Base-by-base conservation (phyloP, 495 filamentous ascomycete genomes). In the Xylaria sp. region DNA sequence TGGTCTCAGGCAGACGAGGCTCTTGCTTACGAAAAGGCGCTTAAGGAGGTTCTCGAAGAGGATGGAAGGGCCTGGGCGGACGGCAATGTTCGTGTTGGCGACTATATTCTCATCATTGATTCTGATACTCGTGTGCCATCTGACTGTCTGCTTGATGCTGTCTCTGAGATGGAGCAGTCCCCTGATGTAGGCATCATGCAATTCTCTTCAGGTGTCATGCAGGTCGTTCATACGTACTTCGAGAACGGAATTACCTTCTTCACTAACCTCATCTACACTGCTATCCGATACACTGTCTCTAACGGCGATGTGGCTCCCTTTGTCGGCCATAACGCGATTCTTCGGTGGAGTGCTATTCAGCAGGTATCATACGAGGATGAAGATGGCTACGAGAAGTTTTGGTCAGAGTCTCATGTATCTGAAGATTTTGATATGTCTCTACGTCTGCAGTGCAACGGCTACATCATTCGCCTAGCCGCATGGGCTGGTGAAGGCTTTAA, bases 351-450 rank as follows among this genome's bases (percentile, higher is more conserved):
- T 61, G 92, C 92, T 58, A 88, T 95, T 61, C 92, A 94, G 78
- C 85, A 92, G 68, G 90, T 95, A 55, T 88, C 88, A 15, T 94
- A 93, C 81, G 74, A 83, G 73, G 86, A 88, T 44, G 87, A 89
- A 71, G 87, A 91, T 64, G 90, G 90, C 29, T 89, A 91, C 53
- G 85, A 93, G 76, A 94, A 93, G 80, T 94, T 90, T 81, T 95
- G 92, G 92, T 94, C 92, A 0, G 92, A 95, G 79, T 87, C 85
- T 31, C 91, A 92, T 76, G 92, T 95, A 46, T 94, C 92, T 7
- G 92, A 95, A 74, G 92, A 95, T 74, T 95, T 95, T 75, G 92
- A 94, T 72, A 93, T 95, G 92, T 91, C 92, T 11, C 88, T 95
- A 3, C 91, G 91, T 67, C 86, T 95, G 24, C 92, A 95, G 78